Evolutionary conservation across 306 rosid genomes (phyloP), one percentile per base, ranked within the genome.

Genomic region (Prunus kanzakura): DNA sequence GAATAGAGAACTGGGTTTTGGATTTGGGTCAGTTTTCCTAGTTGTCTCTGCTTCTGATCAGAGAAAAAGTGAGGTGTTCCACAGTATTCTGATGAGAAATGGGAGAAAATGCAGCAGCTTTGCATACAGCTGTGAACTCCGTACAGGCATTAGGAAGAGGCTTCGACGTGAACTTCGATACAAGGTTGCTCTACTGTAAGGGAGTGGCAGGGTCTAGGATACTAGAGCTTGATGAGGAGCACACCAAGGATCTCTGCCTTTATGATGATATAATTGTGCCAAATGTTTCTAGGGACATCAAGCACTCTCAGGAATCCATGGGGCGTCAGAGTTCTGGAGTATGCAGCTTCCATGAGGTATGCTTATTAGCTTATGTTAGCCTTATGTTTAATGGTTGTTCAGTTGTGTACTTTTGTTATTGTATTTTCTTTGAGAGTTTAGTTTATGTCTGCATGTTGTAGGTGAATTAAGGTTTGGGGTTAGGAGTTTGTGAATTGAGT

Each of bases 91-190:
- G 63, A 89, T 93, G 98, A 89, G 88, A 71, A 86, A 94, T 94
- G 98, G 98, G 72, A 83, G 90, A 85, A 82, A 92, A 77, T 81
- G 83, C 83, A 72, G 95, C 93, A 81, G 97, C 98, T 19, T 77
- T 92, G 87, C 94, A 91, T 80, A 94, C 97, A 69, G 91, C 96
- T 79, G 79, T 84, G n/a, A 86, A 86, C 86, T 87, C 96, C 80
- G 91, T 94, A 64, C 93, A 91, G 71, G 96, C 98, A 63, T 68
- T 94, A 69, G 98, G 97, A 47, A 90, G 96, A 76, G 98, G 98
- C 11, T 94, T 94, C 82, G 97, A 94, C 67, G 96, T 90, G 74
- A 91, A 91, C 79, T 94, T 82, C 64, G 98, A 94, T 86, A 87
- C 97, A 11, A 90, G 97, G 89, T 83, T 94, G 82, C 96, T 94